Evolutionary conservation across 768 basidiomycete genomes (phyloP), one percentile per base, ranked within the genome.

Genomic region (Rhizopogon roseolus): DNA sequence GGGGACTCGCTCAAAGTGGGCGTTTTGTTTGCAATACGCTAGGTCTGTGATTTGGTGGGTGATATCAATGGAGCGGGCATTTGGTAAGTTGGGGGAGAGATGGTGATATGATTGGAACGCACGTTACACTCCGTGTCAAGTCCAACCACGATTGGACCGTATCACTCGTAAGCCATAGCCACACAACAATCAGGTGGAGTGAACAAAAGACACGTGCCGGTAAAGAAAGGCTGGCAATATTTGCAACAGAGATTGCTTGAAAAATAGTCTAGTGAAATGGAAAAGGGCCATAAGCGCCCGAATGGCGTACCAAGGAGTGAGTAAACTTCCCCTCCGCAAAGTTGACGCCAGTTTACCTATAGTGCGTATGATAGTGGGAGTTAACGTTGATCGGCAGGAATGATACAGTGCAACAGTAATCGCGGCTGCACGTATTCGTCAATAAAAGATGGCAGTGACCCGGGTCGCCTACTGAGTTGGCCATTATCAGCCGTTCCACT

Each of bases 321-420:
- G 8, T 9, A 58, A n/a, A 41, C 55, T 55, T 32, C 57, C 57
- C 22, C 32, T 43, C 40, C 37, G 22, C 42, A 58, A 29, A 10
- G 50, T 41, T 17, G 32, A 10, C 6, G 51, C 36, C 11, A 58
- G 14, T 11, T 5, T 41, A 38, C 34, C 40, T 6, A 29, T n/a
- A 2, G 34, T 11, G 25, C 34, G 42, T n/a, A 5, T 9, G 25
- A 32, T 36, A 19, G 13, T 43, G 41, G 27, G 25, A 13, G 27
- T 37, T n/a, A n/a, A n/a, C n/a, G n/a, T n/a, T 4, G 16, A n/a
- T 27, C 6, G 7, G 4, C 42, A 16, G 14, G 39, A 48, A 45
- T 52, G 50, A 22, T 50, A 32, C 25, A 43, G 13, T 17, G 55
- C 53, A 14, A 25, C 45, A 38, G 19, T 4, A 4, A 50, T 37